A percentile compares a stretch with the other conserved stretches of the same genome.
Evolutionary conservation across 148 eudicot genomes (phyloP).

Genomic region (Dysphania ambrosioides): DNA sequence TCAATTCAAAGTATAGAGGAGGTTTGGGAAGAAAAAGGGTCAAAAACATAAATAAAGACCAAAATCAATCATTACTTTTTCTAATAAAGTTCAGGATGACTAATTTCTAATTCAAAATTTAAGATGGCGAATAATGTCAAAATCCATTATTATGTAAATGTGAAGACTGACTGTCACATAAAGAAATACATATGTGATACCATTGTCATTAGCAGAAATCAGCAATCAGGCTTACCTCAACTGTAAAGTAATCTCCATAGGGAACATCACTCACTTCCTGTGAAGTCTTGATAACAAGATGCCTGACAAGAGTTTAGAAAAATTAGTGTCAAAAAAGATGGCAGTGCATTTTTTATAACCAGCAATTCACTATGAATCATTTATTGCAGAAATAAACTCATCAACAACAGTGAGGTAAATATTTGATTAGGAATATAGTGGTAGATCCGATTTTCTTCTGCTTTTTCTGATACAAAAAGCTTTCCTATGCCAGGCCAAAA

Average conservation of each 20-base stretch:
- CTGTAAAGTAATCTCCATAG: constrained; percentile 89
- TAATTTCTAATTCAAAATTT: not conserved
- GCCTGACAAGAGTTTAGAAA: constrained; percentile 51
- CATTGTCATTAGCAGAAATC: not conserved
- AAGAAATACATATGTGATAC: not conserved
- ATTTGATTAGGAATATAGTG: not conserved
- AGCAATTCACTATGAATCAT: not conserved
- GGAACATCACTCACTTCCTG: constrained; percentile 92
- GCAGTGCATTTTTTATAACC: not conserved
- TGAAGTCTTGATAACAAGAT: constrained; percentile 68
- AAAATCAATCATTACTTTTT: not conserved
- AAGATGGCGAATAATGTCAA: not conserved
- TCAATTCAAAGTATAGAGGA: not conserved
- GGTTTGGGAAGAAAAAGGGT: not conserved
- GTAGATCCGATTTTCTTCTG: not conserved
- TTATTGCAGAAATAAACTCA: no score
- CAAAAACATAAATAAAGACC: not conserved
- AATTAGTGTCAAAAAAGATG: not conserved
- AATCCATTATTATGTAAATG: not conserved
- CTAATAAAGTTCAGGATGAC: not conserved
- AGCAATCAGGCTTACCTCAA: constrained; percentile 58
- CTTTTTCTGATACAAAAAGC: not conserved
- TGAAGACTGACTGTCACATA: not conserved
- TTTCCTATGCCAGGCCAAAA: not conserved
- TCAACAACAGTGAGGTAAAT: not conserved